Evolutionary conservation across 306 rosid species (phyloP).

Genomic region (Cajanus cajan): DNA sequence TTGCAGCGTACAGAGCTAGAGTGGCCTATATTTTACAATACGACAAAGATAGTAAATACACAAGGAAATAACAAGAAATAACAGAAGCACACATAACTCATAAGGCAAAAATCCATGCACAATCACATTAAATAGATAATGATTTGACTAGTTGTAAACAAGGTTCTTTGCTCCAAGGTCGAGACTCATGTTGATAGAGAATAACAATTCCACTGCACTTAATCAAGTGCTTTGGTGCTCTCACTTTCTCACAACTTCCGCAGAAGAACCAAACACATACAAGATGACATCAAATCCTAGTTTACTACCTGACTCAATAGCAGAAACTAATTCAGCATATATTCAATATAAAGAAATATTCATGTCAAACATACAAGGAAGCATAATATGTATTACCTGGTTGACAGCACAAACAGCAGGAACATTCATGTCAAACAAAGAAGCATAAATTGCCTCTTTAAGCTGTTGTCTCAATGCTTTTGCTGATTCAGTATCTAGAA

Average conservation of each 20-base stretch:
- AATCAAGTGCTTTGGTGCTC: not conserved
- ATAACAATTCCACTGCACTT: not conserved
- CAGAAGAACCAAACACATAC: not conserved
- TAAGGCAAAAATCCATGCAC: not conserved
- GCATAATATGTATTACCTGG: slow-evolving; percentile 57
- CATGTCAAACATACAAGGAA: not conserved
- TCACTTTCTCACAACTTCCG: slow-evolving; percentile 12
- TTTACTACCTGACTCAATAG: not conserved
- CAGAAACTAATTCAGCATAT: not conserved
- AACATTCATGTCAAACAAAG: slow-evolving; percentile 81
- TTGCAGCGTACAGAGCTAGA: slow-evolving; percentile 85
- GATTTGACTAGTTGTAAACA: not conserved
- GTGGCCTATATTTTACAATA: slow-evolving; percentile 63
- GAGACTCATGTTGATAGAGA: not conserved
- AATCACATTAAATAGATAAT: not conserved
- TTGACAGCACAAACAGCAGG: slow-evolving; percentile 87
- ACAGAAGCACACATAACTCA: not conserved
- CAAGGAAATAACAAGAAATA: slow-evolving; percentile 11
- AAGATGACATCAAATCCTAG: not conserved
- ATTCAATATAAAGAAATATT: not conserved
- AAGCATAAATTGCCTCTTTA: slow-evolving; percentile 68
- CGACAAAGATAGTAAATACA: slow-evolving; percentile 22
- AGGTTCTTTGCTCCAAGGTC: slow-evolving; percentile 6
- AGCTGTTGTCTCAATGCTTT: slow-evolving; percentile 82
- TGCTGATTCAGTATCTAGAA: slow-evolving; percentile 81